Evolutionary conservation across 768 basidiomycete genomes (phyloP).

Genomic region (Agrocybe chaxingu): DNA sequence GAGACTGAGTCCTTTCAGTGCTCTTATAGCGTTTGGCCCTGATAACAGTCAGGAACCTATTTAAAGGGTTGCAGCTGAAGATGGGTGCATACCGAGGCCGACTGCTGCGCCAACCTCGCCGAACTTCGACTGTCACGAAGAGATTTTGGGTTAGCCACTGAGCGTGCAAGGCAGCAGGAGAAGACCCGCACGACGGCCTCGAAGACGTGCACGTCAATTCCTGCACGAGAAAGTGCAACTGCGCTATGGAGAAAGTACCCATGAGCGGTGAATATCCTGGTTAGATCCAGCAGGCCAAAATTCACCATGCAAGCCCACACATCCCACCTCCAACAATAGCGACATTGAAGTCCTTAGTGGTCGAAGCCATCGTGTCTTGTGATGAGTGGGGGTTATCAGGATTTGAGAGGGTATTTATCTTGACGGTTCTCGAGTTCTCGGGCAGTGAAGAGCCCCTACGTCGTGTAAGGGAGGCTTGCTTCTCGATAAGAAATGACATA

Average conservation of each 20-base stretch:
- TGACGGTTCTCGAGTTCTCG: too few species aligned
- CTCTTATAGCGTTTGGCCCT: constrained; percentile 48
- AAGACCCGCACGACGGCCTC: constrained; percentile 40
- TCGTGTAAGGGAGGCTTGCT: too few species aligned
- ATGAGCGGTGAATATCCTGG: neutral
- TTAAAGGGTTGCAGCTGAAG: too few species aligned
- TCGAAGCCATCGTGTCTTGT: too few species aligned
- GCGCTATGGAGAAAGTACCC: constrained; percentile 22
- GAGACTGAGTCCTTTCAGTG: constrained; percentile 38
- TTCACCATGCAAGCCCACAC: constrained; percentile 41
- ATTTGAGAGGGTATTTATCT: too few species aligned
- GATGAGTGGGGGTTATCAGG: too few species aligned
- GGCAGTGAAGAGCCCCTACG: too few species aligned
- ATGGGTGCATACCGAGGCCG: constrained; percentile 10
- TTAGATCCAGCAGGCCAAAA: neutral
- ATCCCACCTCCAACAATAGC: constrained; percentile 58
- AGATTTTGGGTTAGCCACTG: neutral
- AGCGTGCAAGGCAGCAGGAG: neutral
- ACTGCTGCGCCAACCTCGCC: constrained; percentile 52
- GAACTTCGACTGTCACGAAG: constrained; percentile 33
- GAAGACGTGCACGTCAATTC: constrained; percentile 46
- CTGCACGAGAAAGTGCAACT: constrained; percentile 34
- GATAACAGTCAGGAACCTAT: neutral
- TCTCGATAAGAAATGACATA: too few species aligned
- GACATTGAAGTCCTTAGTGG: constrained; percentile 37